Conservation (phyloP, 2,329 filamentous ascomycete genomes). For the Albifimbria verrucaria region DNA sequence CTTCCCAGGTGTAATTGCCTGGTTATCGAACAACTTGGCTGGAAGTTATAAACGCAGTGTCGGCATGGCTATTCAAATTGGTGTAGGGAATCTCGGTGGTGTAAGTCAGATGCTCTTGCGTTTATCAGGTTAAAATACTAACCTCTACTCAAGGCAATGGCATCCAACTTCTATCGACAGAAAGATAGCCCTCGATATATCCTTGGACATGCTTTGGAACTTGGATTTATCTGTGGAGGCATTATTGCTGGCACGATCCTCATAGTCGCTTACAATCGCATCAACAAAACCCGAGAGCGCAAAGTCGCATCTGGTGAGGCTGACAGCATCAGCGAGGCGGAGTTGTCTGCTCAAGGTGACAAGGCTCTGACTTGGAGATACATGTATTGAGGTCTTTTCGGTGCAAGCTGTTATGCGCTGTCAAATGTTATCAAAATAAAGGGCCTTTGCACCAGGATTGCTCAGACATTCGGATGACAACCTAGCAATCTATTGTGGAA, state of each 20-base stretch:
- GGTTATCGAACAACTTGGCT: conserved; percentile 76
- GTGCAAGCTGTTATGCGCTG: too few species aligned
- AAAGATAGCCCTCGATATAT: conserved; percentile 45
- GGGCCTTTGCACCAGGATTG: too few species aligned
- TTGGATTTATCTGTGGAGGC: conserved; percentile 45
- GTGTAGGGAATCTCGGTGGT: conserved; percentile 55
- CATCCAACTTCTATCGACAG: conserved; percentile 66
- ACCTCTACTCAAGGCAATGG: conserved; percentile 51
- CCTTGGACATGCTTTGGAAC: conserved; percentile 47
- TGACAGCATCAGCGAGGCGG: conserved; percentile 35
- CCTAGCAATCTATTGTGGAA: too few species aligned
- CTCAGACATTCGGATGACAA: too few species aligned
- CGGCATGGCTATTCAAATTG: conserved; percentile 64
- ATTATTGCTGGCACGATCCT: conserved; percentile 42
- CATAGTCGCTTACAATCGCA: conserved; percentile 47
- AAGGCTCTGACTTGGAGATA: conserved; percentile 62
- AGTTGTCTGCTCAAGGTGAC: conserved; percentile 58
- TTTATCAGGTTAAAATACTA: not conserved
- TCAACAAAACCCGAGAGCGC: conserved; percentile 57
- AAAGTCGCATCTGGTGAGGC: conserved; percentile 41
- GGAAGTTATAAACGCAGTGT: conserved; percentile 60
- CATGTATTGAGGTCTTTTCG: conserved; percentile 49
- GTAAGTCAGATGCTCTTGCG: conserved; percentile 23
- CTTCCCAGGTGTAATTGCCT: conserved; percentile 74
- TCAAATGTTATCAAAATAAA: too few species aligned